Evolutionary conservation across 306 rosid genomes (phyloP).

Genomic region (Trifolium repens): DNA sequence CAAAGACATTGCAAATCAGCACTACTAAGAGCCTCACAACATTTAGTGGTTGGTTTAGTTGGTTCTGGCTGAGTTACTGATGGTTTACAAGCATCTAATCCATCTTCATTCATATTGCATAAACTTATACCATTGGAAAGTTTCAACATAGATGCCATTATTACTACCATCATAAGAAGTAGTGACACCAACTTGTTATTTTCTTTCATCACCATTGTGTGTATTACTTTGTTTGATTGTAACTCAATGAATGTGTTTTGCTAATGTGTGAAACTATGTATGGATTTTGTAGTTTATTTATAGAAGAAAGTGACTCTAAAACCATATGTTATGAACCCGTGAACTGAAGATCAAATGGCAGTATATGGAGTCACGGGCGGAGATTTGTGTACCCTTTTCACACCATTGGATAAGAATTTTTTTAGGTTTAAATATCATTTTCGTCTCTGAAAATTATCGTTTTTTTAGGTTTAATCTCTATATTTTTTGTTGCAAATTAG

Average conservation of each 20-base stretch:
- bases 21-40: constrained; percentile 56
- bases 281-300: neutral
- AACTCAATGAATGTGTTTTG: neutral
- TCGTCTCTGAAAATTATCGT: no score
- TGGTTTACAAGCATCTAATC: constrained; percentile 64
- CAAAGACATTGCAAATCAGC: constrained; percentile 79
- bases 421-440: no score
- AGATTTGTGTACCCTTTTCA: constrained; percentile 18
- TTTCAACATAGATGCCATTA: constrained; percentile 26
- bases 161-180: constrained; percentile 9
- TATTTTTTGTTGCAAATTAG: no score
- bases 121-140: constrained; percentile 40
- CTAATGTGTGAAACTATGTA: neutral
- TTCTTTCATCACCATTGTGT: constrained; percentile 9
- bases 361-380: constrained; percentile 45
- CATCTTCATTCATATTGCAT: constrained; percentile 61
- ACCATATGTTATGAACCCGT: constrained; percentile 42
- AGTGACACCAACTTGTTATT: constrained; percentile 17
- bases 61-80: constrained; percentile 67
- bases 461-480: no score
- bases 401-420: neutral
- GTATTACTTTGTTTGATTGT: neutral
- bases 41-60: constrained; percentile 45
- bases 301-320: neutral
- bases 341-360: constrained; percentile 34